Percentiles rank a stretch among this genome's conserved stretches.
Conservation (phyloP, 495 filamentous ascomycete species). For the Penicillium riverlandense region DNA sequence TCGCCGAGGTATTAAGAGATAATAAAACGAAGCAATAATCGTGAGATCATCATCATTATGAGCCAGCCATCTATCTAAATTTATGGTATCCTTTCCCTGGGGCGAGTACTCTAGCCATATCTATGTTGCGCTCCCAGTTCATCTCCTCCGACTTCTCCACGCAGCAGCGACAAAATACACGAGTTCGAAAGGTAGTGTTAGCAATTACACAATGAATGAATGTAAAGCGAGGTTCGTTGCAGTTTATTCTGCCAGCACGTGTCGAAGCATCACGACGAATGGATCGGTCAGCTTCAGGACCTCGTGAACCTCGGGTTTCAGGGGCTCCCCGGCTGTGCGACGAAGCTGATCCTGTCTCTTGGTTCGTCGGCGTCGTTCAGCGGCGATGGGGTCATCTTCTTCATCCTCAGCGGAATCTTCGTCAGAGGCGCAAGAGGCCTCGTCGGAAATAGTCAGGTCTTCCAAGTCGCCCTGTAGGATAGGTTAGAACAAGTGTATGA, state of each 20-base stretch:
- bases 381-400: constrained; percentile 70
- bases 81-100: background rate
- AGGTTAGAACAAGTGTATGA: constrained; percentile 7
- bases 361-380: constrained; percentile 67
- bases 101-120: background rate
- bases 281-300: constrained; percentile 67
- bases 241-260: constrained; percentile 69
- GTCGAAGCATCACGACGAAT: constrained; percentile 78
- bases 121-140: too few relatives aligned
- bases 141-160: too few relatives aligned
- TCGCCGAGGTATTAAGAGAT: background rate
- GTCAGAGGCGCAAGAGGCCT: constrained; percentile 55
- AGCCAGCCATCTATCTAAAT: background rate
- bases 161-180: too few relatives aligned
- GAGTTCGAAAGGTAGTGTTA: too few relatives aligned
- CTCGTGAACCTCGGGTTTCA: constrained; percentile 75
- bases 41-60: background rate
- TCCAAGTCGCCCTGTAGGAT: constrained; percentile 57
- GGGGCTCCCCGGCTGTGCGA: constrained; percentile 79
- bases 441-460: constrained; percentile 71
- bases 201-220: background rate
- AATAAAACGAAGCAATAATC: background rate
- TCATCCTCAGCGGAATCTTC: constrained; percentile 72
- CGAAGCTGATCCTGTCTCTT: constrained; percentile 73
- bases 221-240: background rate